Evolutionary conservation across 1,284 basidiomycete species (phyloP), one percentile per base, ranked within the genome.

Genomic region (Taiwanofungus camphoratus): DNA sequence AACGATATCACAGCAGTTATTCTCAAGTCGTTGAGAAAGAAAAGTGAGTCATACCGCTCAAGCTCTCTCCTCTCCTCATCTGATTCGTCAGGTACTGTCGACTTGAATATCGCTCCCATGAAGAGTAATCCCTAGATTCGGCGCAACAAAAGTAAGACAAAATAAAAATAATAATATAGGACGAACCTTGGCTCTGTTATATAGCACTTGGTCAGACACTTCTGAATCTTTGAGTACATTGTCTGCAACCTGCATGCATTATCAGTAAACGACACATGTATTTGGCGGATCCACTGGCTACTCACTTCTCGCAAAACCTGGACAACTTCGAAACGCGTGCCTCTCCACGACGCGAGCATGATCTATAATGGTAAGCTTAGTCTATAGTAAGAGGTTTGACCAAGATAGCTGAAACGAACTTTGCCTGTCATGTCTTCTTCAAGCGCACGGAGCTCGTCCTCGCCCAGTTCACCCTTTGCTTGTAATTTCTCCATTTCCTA

Each of bases 371-470:
- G 23, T 41, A 36, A 33, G 32, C 4, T 8, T 20, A 32, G 34
- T 21, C 12, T 20, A 11, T 21, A 8, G 13, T 15, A 12, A 21
- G 24, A 19, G 39, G 12, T 34, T 8, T 21, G 12, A 38, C 9
- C 15, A 15, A 26, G 9, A 4, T 7, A 11, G 3, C 18, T 18
- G 27, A n/a, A 24, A 22, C 5, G 6, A 4, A 85, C 80, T 71
- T 94, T 97, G 48, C 92, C 92, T 13, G 91, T 95, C 55, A 99
- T 79, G 56, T 99, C 96, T 72, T 89, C 84, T 62, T 98, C 95
- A 35, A 99, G 66, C 15, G 87, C 86, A 45, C 84, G 77, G 16
- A 94, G 66, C 60, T 95, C 84, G 44, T 93, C 92, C 54, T 90
- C 87, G 3, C 73, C 75, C 2, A 90, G 71, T 44, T 94, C 88